phyloP scores from a whole-genome alignment of 2,329 filamentous ascomycete species.

The Orbilia javanica region DNA sequence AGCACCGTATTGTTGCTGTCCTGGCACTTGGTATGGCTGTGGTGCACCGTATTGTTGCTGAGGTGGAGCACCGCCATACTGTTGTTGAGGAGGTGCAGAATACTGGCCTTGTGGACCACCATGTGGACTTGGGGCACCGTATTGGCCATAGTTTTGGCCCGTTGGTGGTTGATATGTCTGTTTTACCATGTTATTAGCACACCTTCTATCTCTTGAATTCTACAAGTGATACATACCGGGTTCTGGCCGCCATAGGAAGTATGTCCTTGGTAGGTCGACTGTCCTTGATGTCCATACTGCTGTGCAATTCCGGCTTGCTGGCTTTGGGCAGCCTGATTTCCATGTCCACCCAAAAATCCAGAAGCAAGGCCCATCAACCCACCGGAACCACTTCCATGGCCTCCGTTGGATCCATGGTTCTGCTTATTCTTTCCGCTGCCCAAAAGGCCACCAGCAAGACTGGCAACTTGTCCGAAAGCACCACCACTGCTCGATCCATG shows the following conservation, averaged over 20 bases:
- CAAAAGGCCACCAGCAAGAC: conserved; percentile 60
- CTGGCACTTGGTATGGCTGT: conserved; percentile 57
- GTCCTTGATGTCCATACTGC: conserved; percentile 56
- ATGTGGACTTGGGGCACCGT: conserved; percentile 40
- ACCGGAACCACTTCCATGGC: conserved; percentile 32
- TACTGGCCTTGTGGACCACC: conserved; percentile 39
- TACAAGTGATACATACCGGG: conserved; percentile 23
- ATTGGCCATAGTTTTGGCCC: conserved; percentile 33
- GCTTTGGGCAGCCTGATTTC: conserved; percentile 35
- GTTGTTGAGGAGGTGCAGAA: conserved; percentile 34
- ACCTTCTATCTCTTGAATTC: not conserved
- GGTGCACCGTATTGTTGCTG: conserved; percentile 55
- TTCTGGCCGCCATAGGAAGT: conserved; percentile 53
- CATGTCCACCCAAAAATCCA: conserved; percentile 48
- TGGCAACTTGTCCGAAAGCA: conserved; percentile 54
- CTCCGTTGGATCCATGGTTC: conserved; percentile 24
- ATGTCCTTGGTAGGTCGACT: conserved; percentile 44
- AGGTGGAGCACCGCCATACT: conserved; percentile 42
- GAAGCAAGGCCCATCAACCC: conserved; percentile 49
- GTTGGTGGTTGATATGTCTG: conserved; percentile 52
- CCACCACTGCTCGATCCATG: conserved; percentile 44
- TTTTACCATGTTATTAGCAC: conserved; percentile 8
- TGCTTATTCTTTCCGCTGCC: conserved; percentile 59
- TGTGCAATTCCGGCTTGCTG: conserved; percentile 52
- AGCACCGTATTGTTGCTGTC: conserved; percentile 14